phyloP scores from a whole-genome alignment of 2,329 filamentous ascomycete species.

The Orbilia oligospora region DNA sequence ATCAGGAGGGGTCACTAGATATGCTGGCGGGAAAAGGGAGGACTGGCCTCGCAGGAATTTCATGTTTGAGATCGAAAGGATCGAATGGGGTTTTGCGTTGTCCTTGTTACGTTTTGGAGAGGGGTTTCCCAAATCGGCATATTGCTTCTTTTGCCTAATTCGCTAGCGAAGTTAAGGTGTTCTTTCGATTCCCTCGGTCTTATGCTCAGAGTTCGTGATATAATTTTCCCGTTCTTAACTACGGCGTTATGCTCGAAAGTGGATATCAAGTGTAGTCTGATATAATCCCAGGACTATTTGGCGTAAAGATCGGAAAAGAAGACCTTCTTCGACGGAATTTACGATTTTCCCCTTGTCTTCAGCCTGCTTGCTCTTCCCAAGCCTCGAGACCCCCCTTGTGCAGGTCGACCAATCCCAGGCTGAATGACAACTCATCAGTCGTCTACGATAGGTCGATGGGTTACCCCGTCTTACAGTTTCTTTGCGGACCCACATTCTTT shows the following conservation, averaged over 20 bases:
- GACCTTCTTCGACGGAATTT: constrained; percentile 44
- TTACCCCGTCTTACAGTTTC: constrained; percentile 50
- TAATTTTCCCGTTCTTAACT: constrained; percentile 21
- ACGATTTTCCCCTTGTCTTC: constrained; percentile 28
- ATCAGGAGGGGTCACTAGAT: constrained; percentile 40
- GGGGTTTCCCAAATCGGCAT: neutral
- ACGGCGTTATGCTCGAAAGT: constrained; percentile 38
- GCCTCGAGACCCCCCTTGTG: constrained; percentile 45
- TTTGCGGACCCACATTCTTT: constrained; percentile 59
- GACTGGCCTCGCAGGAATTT: constrained; percentile 31
- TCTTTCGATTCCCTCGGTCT: constrained; percentile 8
- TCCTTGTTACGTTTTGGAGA: constrained; percentile 54
- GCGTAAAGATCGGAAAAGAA: constrained; percentile 35
- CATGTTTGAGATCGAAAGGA: constrained; percentile 54
- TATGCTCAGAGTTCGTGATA: constrained; percentile 11
- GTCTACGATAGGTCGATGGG: constrained; percentile 58
- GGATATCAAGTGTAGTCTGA: constrained; percentile 21
- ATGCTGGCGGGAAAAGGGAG: constrained; percentile 36
- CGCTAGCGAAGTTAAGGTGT: neutral
- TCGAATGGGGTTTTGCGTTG: constrained; percentile 54
- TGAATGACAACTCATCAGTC: constrained; percentile 61
- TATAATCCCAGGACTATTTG: constrained; percentile 40
- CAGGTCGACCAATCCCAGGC: constrained; percentile 45
- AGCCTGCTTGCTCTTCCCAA: constrained; percentile 55
- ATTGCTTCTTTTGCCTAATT: constrained; percentile 48